Evolutionary conservation across 164 flowering plant genomes (phyloP).

Genomic region (Akebia trifoliata): DNA sequence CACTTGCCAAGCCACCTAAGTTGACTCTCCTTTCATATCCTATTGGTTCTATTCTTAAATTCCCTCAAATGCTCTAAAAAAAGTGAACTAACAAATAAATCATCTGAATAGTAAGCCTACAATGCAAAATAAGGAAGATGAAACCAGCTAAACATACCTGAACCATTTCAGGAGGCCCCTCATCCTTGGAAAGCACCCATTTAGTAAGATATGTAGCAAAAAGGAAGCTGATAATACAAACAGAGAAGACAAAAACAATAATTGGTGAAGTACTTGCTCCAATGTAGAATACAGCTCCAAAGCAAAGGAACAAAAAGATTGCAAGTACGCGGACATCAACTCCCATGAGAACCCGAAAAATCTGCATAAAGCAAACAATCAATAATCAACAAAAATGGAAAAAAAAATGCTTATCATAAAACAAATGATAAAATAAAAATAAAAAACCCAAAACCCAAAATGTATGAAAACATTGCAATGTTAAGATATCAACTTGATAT

Average conservation of each 20-base stretch:
- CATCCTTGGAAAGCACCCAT: conserved; percentile 97
- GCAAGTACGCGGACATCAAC: conserved; percentile 68
- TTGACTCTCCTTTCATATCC: no score
- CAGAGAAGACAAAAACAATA: conserved; percentile 79
- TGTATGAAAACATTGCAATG: no score
- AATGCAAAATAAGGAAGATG: no score
- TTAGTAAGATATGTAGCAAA: conserved; percentile 72
- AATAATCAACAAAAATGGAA: conserved; percentile 3
- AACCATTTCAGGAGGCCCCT: conserved; percentile 97
- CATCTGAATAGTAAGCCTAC: no score
- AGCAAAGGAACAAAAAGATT: conserved; percentile 49
- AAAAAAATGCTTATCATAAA: neutral
- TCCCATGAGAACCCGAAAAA: conserved; percentile 64
- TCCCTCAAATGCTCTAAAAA: no score
- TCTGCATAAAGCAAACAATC: conserved; percentile 43
- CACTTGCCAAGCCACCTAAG: no score
- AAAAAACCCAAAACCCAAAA: no score
- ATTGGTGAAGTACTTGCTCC: conserved; percentile 87
- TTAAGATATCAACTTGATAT: no score
- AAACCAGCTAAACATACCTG: conserved; percentile 40
- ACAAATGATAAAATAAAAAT: neutral
- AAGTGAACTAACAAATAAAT: no score
- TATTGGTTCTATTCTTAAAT: no score
- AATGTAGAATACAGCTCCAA: conserved; percentile 75
- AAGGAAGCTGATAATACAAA: conserved; percentile 81